phyloP scores from a whole-genome alignment of 1,284 basidiomycete genomes.

The Microbotryum scabiosae region DNA sequence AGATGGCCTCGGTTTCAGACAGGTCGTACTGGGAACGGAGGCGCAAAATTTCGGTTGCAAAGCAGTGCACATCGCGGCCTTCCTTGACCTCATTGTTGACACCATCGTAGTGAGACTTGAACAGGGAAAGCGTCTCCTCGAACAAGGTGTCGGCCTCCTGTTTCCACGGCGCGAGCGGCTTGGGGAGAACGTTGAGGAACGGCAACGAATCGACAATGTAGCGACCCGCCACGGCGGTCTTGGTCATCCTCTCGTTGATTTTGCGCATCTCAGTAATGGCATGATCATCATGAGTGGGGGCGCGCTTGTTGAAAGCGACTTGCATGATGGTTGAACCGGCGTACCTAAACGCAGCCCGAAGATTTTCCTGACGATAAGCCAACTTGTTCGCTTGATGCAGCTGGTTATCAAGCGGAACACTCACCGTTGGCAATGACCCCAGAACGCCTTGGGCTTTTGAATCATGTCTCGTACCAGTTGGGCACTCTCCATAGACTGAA shows the following conservation, averaged over 20 bases:
- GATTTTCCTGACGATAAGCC: background rate
- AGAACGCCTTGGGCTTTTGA: conserved; percentile 28
- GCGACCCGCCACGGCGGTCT: conserved; percentile 34
- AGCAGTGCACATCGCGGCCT: conserved; percentile 33
- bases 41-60: conserved; percentile 33
- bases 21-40: conserved; percentile 31
- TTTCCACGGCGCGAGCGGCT: conserved; percentile 35
- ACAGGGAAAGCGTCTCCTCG: conserved; percentile 31
- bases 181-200: conserved; percentile 32
- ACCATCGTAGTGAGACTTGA: conserved; percentile 30
- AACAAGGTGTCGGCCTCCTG: conserved; percentile 15
- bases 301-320: conserved; percentile 36
- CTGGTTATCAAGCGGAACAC: background rate
- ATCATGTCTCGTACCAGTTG: conserved; percentile 34
- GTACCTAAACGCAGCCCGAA: conserved; percentile 24
- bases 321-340: conserved; percentile 37
- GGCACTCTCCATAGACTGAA: conserved; percentile 34
- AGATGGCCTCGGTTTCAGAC: conserved; percentile 33
- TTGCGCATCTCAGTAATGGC: conserved; percentile 34
- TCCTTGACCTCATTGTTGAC: conserved; percentile 7
- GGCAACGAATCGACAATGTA: conserved; percentile 36
- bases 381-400: background rate
- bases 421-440: conserved; percentile 34
- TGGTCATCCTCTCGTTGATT: conserved; percentile 32
- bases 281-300: conserved; percentile 28